Evolutionary conservation across 805 yeast genomes (phyloP).

Genomic region (Teunomyces barrocoloradensis): DNA sequence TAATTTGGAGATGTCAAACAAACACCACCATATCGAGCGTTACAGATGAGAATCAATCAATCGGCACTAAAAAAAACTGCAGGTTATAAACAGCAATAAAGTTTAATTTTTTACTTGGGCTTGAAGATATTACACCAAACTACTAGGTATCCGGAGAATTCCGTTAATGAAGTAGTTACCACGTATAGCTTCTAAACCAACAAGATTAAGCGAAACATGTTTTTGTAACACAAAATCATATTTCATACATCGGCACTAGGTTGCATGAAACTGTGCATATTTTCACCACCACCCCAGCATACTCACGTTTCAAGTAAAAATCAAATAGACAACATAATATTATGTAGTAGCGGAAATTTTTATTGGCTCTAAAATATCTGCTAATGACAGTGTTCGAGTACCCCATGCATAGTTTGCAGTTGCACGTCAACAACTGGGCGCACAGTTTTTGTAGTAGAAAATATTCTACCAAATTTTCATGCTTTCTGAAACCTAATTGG

Average conservation of each 20-base stretch:
- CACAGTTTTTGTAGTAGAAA: background rate
- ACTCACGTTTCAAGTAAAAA: slow-evolving; percentile 1
- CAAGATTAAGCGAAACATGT: slow-evolving; percentile 1
- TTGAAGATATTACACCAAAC: background rate
- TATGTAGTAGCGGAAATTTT: background rate
- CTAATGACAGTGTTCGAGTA: background rate
- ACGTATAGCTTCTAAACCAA: background rate
- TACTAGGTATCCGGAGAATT: background rate
- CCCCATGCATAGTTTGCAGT: background rate
- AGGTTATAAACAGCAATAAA: background rate
- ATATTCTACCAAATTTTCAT: background rate
- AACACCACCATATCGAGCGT: background rate
- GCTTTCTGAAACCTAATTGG: background rate
- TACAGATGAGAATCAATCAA: slow-evolving; percentile 2
- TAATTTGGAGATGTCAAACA: slow-evolving; percentile 1
- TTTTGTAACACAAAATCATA: background rate
- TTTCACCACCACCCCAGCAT: background rate
- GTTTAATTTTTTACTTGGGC: background rate
- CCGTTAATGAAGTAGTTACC: slow-evolving; percentile 1
- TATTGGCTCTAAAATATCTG: background rate
- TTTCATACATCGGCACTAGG: slow-evolving; percentile 3
- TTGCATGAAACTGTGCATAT: slow-evolving; percentile 1
- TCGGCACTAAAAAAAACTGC: background rate
- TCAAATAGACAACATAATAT: background rate
- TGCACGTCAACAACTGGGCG: background rate